Conservation (phyloP, 371 early-diverging fungal genomes). For the Furculomyces boomerangus region DNA sequence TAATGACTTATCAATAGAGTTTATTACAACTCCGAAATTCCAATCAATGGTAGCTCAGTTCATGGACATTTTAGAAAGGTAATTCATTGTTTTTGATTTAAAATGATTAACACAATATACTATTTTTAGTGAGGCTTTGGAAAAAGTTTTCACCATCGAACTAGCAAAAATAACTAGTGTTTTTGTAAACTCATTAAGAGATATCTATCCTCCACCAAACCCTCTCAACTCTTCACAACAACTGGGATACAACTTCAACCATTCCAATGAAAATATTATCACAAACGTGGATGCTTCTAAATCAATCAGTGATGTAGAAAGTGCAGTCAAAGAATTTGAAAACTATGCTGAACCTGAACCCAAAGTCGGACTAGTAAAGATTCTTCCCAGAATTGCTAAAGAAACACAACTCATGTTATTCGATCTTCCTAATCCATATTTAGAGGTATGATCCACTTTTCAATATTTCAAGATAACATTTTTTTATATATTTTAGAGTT, state of each 20-base stretch:
- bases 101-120: no score
- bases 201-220: slow-evolving; percentile 15
- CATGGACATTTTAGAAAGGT: slow-evolving; percentile 21
- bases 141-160: slow-evolving; percentile 22
- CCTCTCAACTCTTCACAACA: no score
- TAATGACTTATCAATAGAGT: slow-evolving; percentile 1
- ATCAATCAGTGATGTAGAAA: not conserved
- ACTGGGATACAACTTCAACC: no score
- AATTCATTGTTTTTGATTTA: slow-evolving; percentile 8
- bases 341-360: slow-evolving; percentile 24
- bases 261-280: no score
- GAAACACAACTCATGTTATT: slow-evolving; percentile 61
- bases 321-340: slow-evolving; percentile 28
- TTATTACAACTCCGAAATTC: slow-evolving; percentile 1
- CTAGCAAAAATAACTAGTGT: slow-evolving; percentile 29
- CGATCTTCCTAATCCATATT: slow-evolving; percentile 62
- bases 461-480: not conserved
- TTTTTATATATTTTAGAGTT: not conserved
- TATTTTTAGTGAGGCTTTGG: not conserved
- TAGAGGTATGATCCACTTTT: slow-evolving; percentile 28
- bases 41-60: slow-evolving; percentile 15
- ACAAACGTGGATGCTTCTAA: no score
- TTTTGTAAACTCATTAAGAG: slow-evolving; percentile 21
- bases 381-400: slow-evolving; percentile 55
- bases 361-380: slow-evolving; percentile 43